Evolutionary conservation across 306 rosid species (phyloP).

Genomic region (Gastrolobium villosum): DNA sequence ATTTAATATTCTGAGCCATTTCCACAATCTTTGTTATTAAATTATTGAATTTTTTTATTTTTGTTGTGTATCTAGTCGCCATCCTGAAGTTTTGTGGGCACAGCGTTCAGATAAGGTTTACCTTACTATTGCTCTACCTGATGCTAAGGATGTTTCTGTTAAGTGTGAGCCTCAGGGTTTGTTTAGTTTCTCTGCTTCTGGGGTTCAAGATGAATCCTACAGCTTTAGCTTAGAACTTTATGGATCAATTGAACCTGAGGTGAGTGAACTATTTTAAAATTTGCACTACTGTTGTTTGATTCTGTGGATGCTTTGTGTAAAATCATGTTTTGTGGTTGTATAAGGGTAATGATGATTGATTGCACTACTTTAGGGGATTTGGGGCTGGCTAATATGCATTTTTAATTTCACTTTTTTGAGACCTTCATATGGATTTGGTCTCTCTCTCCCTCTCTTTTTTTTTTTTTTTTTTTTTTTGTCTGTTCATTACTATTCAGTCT

Average conservation of each 20-base stretch:
- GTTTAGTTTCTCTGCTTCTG: constrained; percentile 82
- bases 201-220: constrained; percentile 70
- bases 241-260: constrained; percentile 73
- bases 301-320: constrained; percentile 16
- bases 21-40: background rate
- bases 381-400: constrained; percentile 13
- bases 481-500: background rate
- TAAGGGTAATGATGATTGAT: background rate
- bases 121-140: constrained; percentile 85
- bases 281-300: background rate
- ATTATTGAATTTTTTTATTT: background rate
- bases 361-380: background rate
- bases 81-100: constrained; percentile 96
- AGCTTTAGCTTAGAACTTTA: constrained; percentile 73
- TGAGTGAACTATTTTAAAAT: constrained; percentile 44
- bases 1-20: constrained; percentile 33
- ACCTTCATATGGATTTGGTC: background rate
- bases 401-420: background rate
- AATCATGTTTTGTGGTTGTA: background rate
- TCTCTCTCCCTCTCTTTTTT: background rate
- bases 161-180: constrained; percentile 83
- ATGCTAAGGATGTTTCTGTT: constrained; percentile 81
- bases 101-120: constrained; percentile 89
- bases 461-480: background rate
- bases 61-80: constrained; percentile 64